phyloP scores from a whole-genome alignment of 2,329 filamentous ascomycete species.

The Coniochaeta sp. region DNA sequence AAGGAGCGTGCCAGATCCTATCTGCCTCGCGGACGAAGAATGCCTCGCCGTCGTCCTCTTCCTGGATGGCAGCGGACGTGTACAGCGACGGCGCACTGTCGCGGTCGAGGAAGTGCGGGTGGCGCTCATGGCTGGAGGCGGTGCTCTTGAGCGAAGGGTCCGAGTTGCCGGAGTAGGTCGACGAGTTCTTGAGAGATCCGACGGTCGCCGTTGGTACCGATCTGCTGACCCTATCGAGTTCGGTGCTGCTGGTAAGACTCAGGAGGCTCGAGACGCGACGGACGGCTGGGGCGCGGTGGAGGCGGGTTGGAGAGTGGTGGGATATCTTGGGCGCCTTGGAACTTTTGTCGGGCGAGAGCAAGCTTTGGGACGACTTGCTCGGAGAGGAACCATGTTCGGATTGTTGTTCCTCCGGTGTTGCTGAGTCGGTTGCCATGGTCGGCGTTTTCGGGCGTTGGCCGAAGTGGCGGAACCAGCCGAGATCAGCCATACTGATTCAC shows the following conservation, averaged over 20 bases:
- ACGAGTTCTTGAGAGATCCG: background rate
- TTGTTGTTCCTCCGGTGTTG: background rate
- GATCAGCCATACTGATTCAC: background rate
- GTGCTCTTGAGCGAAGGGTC: background rate
- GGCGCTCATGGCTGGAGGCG: background rate
- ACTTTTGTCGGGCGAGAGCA: no score
- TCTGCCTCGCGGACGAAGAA: background rate
- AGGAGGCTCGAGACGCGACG: constrained; percentile 2
- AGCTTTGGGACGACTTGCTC: background rate
- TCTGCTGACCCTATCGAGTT: background rate
- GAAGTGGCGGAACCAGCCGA: constrained; percentile 1
- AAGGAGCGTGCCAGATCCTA: constrained; percentile 30
- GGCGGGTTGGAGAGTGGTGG: background rate
- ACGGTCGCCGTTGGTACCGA: background rate
- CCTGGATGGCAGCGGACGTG: background rate
- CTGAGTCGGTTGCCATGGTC: background rate
- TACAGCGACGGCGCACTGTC: background rate
- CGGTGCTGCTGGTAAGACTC: background rate
- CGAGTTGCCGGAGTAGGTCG: background rate
- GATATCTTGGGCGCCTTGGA: no score
- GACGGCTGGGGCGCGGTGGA: background rate
- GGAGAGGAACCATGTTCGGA: background rate
- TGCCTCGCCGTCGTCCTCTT: background rate
- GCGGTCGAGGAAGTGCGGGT: background rate
- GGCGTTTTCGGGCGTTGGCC: background rate